phyloP scores from a whole-genome alignment of 1,284 basidiomycete species.

The Ganoderma sinense region DNA sequence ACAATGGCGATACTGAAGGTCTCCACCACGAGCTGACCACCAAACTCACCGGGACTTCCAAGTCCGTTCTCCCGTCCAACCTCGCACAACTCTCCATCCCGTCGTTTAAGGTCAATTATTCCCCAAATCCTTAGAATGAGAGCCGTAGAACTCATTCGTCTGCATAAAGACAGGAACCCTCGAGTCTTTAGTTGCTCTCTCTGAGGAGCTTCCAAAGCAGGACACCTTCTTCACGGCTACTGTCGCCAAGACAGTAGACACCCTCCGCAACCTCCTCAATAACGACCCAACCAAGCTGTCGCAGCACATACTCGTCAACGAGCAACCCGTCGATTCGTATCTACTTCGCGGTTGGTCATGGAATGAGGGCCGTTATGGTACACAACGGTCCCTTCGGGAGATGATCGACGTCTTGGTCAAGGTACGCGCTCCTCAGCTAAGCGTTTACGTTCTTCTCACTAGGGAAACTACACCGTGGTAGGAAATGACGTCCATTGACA shows the following conservation, averaged over 20 bases:
- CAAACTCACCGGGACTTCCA: slow-evolving; percentile 61
- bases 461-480: slow-evolving; percentile 38
- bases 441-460: slow-evolving; percentile 14
- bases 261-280: slow-evolving; percentile 89
- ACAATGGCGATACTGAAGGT: slow-evolving; percentile 79
- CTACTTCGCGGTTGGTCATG: slow-evolving; percentile 83
- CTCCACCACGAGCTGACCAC: slow-evolving; percentile 59
- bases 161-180: slow-evolving; percentile 88
- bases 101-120: slow-evolving; percentile 74
- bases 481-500: slow-evolving; percentile 93
- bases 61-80: slow-evolving; percentile 52
- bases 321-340: slow-evolving; percentile 84
- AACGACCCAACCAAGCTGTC: slow-evolving; percentile 86
- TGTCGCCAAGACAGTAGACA: slow-evolving; percentile 95
- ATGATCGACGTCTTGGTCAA: slow-evolving; percentile 85
- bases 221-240: slow-evolving; percentile 89
- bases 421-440: slow-evolving; percentile 49
- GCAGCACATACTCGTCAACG: slow-evolving; percentile 88
- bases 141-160: slow-evolving; percentile 5
- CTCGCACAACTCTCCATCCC: slow-evolving; percentile 72
- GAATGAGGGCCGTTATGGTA: slow-evolving; percentile 90
- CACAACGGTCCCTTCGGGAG: slow-evolving; percentile 81
- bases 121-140: background rate
- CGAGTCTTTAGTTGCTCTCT: slow-evolving; percentile 88
- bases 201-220: slow-evolving; percentile 93